These are phyloP conservation scores for Hyaloperonospora brassicae DNA, from an alignment of 352 stramenopile species.

Conservation along the genomic window DNA sequence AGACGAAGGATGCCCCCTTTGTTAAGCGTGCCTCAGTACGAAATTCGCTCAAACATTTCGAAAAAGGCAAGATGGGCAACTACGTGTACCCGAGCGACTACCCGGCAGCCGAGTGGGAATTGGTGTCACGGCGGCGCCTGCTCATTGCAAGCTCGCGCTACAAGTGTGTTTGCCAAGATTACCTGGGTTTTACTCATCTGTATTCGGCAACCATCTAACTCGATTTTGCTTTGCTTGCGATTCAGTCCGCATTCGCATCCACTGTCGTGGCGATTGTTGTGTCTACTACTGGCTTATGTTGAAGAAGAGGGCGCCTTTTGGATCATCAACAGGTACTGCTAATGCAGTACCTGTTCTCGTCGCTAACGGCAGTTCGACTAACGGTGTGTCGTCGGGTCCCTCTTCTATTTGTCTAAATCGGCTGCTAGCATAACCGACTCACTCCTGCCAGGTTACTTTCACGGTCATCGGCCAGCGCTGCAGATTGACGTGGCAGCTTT, in stretches of 20 bases:
- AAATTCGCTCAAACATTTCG: constrained; percentile 53
- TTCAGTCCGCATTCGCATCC: constrained; percentile 61
- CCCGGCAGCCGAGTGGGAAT: constrained; percentile 47
- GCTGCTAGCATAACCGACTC: constrained; percentile 47
- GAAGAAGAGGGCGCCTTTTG: constrained; percentile 77
- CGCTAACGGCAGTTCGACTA: neutral
- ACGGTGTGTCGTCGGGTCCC: constrained; percentile 1
- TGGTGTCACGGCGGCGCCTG: constrained; percentile 42
- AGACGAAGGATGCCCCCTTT: constrained; percentile 13
- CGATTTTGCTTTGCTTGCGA: constrained; percentile 5
- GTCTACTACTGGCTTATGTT: constrained; percentile 61
- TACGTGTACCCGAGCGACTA: constrained; percentile 68
- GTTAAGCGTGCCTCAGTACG: constrained; percentile 15
- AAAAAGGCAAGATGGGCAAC: constrained; percentile 47
- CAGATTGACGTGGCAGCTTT: constrained; percentile 66
- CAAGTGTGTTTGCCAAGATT: constrained; percentile 37
- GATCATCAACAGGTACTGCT: constrained; percentile 66
- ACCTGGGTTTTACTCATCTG: neutral
- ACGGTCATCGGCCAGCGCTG: constrained; percentile 60
- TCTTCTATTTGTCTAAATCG: neutral
- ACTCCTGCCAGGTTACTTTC: constrained; percentile 68
- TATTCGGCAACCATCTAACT: constrained; percentile 3
- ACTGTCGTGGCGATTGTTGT: constrained; percentile 59
- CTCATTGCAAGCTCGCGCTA: constrained; percentile 63
- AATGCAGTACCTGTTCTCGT: neutral